Percentiles rank a stretch among this genome's conserved stretches.
phyloP scores from a whole-genome alignment of 352 stramenopile genomes.

The Phytophthora parvispora region DNA sequence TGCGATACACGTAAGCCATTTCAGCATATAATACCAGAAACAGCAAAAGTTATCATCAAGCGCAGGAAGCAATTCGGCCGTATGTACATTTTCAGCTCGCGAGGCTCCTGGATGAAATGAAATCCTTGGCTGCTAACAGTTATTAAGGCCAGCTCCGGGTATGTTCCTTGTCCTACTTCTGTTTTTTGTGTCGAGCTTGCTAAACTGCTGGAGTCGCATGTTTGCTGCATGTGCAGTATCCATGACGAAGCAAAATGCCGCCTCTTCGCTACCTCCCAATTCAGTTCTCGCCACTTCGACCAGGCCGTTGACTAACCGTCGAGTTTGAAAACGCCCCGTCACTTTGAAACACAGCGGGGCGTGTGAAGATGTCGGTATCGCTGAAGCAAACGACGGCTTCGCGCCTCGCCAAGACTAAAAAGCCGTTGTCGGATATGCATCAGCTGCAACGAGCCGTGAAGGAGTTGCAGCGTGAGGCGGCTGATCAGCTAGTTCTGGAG shows the following conservation, averaged over 20 bases:
- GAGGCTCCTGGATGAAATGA: constrained; percentile 19
- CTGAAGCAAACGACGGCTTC: constrained; percentile 66
- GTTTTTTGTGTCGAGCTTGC: not conserved
- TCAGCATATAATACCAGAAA: constrained; percentile 24
- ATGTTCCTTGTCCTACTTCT: constrained; percentile 10
- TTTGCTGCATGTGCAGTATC: not conserved
- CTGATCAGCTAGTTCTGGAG: constrained; percentile 80
- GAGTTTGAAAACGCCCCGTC: constrained; percentile 29
- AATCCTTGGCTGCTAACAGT: constrained; percentile 8
- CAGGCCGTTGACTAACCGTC: constrained; percentile 26
- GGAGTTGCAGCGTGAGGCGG: constrained; percentile 78
- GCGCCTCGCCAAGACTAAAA: constrained; percentile 80
- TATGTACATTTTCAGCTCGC: constrained; percentile 32
- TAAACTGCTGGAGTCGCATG: constrained; percentile 11
- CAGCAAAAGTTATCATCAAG: constrained; percentile 24
- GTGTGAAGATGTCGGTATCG: constrained; percentile 46
- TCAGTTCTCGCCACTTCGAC: constrained; percentile 6
- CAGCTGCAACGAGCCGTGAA: constrained; percentile 83
- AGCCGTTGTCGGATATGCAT: constrained; percentile 85
- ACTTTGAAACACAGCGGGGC: constrained; percentile 7
- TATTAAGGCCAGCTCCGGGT: constrained; percentile 11
- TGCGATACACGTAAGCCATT: constrained; percentile 74
- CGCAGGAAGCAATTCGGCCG: constrained; percentile 12
- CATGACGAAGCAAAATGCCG: not conserved
- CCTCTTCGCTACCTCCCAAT: constrained; percentile 18